phyloP scores from a whole-genome alignment of 768 basidiomycete species.

The Gyrodon lividus region DNA sequence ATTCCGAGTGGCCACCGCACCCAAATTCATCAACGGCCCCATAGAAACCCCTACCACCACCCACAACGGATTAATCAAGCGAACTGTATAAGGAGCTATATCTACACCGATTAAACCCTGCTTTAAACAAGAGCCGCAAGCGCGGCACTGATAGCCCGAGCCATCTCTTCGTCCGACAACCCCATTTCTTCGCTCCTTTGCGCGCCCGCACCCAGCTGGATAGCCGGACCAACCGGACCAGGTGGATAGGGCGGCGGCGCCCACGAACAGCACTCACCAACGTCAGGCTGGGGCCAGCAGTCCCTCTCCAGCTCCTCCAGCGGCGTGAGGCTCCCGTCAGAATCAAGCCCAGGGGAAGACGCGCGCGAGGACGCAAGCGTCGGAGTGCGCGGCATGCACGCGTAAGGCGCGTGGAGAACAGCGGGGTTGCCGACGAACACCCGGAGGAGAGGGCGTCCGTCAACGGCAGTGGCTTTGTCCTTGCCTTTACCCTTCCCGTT shows the following conservation, averaged over 20 bases:
- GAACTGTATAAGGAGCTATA: no score
- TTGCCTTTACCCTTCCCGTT: conserved; percentile 6
- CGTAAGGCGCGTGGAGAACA: conserved; percentile 19
- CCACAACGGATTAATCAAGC: background rate
- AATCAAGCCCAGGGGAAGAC: conserved; percentile 9
- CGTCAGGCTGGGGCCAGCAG: conserved; percentile 32
- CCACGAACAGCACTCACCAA: conserved; percentile 32
- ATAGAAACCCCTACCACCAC: no score
- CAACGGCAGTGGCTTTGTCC: background rate
- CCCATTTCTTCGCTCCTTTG: background rate
- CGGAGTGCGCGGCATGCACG: conserved; percentile 16
- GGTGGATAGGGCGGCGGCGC: conserved; percentile 3
- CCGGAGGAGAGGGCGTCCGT: conserved; percentile 3
- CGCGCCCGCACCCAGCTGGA: background rate
- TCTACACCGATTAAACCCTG: background rate
- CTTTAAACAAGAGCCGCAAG: conserved; percentile 13
- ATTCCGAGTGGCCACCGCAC: no score
- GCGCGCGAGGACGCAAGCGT: conserved; percentile 2
- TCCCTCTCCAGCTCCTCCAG: conserved; percentile 9
- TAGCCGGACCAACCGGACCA: background rate
- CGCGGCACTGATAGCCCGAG: conserved; percentile 22
- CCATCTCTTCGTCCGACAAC: conserved; percentile 22
- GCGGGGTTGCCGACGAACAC: conserved; percentile 20
- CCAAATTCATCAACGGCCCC: no score
- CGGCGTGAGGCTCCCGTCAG: conserved; percentile 14